Base-by-base conservation (phyloP, 2,329 filamentous ascomycete genomes). In the Fusarium clavum region DNA sequence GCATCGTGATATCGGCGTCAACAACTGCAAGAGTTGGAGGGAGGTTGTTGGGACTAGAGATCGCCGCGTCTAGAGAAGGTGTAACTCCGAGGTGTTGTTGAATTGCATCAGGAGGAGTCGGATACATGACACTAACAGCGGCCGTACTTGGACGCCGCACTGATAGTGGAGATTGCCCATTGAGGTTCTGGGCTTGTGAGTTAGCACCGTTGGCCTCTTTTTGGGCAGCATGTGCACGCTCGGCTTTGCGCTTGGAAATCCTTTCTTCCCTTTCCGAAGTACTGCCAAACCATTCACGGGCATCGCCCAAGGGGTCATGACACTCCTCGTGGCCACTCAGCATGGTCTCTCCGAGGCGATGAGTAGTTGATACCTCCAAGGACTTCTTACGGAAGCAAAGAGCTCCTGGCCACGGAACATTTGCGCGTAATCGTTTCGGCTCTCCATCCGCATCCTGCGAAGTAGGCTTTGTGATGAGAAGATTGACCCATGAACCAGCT, bases 21-120 rank as follows among this genome's bases (percentile, higher is more conserved):
- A 77, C 75, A 38, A 78, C 70, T 5, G 77, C 75, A 27, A 61
- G 70, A 20, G 72, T 62, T n/a, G 77, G 71, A 11, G 76, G 66
- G 10, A 74, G 80, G 44, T 87, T 86, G 6, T 82, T 84, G 1
- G 89, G 88, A 55, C 88, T 91, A 3, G 86, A 86, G 3, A 82
- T 80, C 4, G 82, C 83, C 8, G 84, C 85, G 61, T 91, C 88
- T 56, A 89, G 82, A 3, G 86, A 86, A 6, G 87, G 86, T 1
- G 87, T 87, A 9, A 85, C 82, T 5, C 84, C 88, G 12, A 84
- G 78, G 4, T 81, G 79, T 54, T 84, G 83, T 43, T 88, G 88
- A 20, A 90, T 80, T 16, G 85, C 90, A 75, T 92, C 91, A 13
- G 91, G 91, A 3, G 91, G 91, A 8, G 91, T 93, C 11, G 90